Evolutionary conservation across 2,329 filamentous ascomycete species (phyloP).

Genomic region (Madurella fahalii): DNA sequence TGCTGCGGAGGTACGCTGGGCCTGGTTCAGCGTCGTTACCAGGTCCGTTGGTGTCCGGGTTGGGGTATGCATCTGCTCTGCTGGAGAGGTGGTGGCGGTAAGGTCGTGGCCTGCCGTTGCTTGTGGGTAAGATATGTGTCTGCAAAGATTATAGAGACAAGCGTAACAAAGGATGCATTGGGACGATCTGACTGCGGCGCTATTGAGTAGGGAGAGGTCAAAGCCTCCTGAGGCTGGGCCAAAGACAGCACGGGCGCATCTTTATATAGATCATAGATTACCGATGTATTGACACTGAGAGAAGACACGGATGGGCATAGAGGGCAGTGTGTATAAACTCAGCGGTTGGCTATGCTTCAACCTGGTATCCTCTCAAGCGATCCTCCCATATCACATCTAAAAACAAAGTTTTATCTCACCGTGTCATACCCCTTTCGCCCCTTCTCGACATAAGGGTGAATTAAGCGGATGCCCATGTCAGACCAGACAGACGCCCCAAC

Average conservation of each 20-base stretch:
- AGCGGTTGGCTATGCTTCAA: no score
- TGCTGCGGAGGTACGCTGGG: slow-evolving; percentile 51
- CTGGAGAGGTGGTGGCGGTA: slow-evolving; percentile 18
- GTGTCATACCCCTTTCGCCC: no score
- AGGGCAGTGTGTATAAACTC: no score
- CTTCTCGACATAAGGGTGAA: no score
- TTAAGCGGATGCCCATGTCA: neutral
- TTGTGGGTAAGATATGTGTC: neutral
- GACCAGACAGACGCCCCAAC: neutral
- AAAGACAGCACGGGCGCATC: no score
- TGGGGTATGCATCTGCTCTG: slow-evolving; percentile 17
- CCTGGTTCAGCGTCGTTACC: neutral
- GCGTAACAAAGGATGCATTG: neutral
- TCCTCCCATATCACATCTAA: no score
- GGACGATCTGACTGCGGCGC: neutral
- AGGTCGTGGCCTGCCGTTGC: neutral
- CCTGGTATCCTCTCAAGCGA: no score
- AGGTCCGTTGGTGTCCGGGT: slow-evolving; percentile 9
- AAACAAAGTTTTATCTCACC: no score
- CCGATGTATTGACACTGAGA: no score
- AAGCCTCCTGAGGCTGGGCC: neutral
- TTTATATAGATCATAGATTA: no score
- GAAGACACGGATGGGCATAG: no score
- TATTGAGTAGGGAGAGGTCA: neutral
- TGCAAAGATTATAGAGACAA: neutral